Base-by-base conservation (phyloP, 2,329 filamentous ascomycete genomes). In the Paraconiothyrium brasiliense region DNA sequence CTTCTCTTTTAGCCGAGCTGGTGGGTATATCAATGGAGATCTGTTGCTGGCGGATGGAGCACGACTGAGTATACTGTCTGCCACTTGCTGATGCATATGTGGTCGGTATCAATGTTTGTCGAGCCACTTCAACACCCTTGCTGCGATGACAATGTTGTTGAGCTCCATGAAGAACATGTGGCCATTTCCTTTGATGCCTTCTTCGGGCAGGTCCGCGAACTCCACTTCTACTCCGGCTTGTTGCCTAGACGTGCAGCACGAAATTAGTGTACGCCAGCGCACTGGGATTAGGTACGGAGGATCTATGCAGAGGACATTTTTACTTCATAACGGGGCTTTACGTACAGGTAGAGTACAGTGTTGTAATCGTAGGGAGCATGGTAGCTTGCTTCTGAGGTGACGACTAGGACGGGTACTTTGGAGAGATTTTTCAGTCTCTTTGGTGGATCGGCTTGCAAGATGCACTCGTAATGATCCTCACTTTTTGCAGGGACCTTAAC, bases 151-250 rank as follows among this genome's bases (percentile, higher is more conserved):
- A 1, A 68, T 4, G 32, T 68, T 76, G 16, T 77, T 77, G 63
- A 64, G 71, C 59, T 76, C 72, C 73, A 76, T 72, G 46, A 76
- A 76, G 11, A 73, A 61, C 64, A 77, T 69, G 27, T 77, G 73
- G 8, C 67, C 73, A 55, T 77, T 93, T 63, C 84, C 82, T 65
- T 90, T 82, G 59, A 95, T 81, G 62, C 94, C 92, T 44, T 83
- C 82, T 71, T 88, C 78, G 32, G 84, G 83, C 1, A 77, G 52
- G 13, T 76, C 64, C 14, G 66, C 27, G 57, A 64, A 67, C 35
- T 72, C 64, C 0, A 72, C 67, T 1, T 68, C 39, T 0, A 75
- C 67, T 14, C 74, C 73, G 2, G 66, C 70, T 54, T 89, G 86
- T 54, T 73, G 27, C 27, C 27, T 30, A 30, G 27, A 30, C 27